A percentile compares a stretch with the other conserved stretches of the same genome.
Conservation (phyloP, 139 green algal species). For the Chlorella sp. region DNA sequence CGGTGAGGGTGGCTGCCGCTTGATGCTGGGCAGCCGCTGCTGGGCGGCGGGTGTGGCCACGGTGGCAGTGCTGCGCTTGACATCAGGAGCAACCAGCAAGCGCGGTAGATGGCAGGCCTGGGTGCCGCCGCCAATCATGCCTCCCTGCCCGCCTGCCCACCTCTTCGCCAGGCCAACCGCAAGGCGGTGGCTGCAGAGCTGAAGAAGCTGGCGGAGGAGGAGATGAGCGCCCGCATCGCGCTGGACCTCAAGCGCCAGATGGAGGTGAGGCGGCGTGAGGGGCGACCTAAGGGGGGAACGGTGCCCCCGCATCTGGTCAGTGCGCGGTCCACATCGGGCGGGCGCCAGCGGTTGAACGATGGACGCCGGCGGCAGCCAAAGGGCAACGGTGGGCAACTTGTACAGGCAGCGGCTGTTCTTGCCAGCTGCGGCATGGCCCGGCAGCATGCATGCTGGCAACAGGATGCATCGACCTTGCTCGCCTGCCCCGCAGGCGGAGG, state of each 20-base stretch:
- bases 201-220: slow-evolving; percentile 11
- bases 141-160: too few species aligned
- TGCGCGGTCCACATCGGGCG: background rate
- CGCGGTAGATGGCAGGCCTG: too few species aligned
- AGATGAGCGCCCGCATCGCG: slow-evolving; percentile 14
- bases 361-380: background rate
- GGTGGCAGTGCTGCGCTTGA: too few species aligned
- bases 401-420: background rate
- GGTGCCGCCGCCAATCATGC: too few species aligned
- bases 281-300: background rate
- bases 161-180: slow-evolving; percentile 13
- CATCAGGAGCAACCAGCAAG: too few species aligned
- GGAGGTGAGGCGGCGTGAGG: slow-evolving; percentile 1
- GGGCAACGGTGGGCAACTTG: background rate
- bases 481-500: slow-evolving; percentile 24
- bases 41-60: too few species aligned
- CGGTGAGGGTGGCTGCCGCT: too few species aligned
- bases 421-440: too few species aligned
- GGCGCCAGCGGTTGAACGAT: background rate
- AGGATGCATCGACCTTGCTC: background rate
- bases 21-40: too few species aligned
- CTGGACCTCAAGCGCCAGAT: slow-evolving; percentile 26
- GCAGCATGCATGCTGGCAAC: too few species aligned
- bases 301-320: background rate
- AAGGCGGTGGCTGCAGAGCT: slow-evolving; percentile 14